Evolutionary conservation across 164 flowering plant species (phyloP).

Genomic region (Cinnamomum chago): DNA sequence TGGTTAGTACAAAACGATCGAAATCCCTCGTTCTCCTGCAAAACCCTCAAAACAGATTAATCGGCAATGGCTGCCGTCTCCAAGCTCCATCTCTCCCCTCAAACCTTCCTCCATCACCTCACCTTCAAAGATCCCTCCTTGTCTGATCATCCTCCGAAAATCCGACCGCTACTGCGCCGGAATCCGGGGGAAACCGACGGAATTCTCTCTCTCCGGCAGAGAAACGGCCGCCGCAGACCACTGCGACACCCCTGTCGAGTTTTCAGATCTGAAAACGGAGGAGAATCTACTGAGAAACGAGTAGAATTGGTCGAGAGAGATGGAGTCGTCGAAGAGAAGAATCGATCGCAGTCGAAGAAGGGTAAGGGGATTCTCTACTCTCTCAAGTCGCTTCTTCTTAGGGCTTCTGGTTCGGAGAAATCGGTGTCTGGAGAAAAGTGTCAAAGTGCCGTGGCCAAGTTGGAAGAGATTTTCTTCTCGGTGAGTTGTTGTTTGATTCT

Average conservation of each 20-base stretch:
- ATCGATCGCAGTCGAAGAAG: slow-evolving; percentile 14
- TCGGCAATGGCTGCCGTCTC: slow-evolving; percentile 47
- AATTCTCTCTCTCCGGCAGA: slow-evolving; percentile 13
- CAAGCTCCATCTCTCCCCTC: slow-evolving; percentile 41
- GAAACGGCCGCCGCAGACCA: slow-evolving; percentile 17
- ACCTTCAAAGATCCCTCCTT: slow-evolving; percentile 18
- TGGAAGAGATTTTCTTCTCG: slow-evolving; percentile 39
- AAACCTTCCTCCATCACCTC: slow-evolving; percentile 17
- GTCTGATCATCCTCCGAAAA: slow-evolving; percentile 6
- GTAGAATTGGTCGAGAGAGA: slow-evolving; percentile 11
- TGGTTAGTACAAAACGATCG: neutral
- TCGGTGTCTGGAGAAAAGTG: slow-evolving; percentile 22
- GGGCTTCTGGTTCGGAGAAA: slow-evolving; percentile 25
- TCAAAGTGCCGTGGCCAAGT: slow-evolving; percentile 23
- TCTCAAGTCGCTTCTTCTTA: slow-evolving; percentile 34
- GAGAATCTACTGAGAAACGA: slow-evolving; percentile 22
- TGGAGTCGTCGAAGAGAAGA: slow-evolving; percentile 2
- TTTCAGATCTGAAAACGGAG: slow-evolving; percentile 41
- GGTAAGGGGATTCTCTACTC: slow-evolving; percentile 29
- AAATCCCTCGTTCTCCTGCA: neutral
- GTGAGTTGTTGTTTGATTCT: slow-evolving; percentile 32
- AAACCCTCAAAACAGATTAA: neutral
- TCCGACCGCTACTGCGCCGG: slow-evolving; percentile 17
- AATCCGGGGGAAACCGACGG: slow-evolving; percentile 15
- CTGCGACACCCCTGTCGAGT: slow-evolving; percentile 35